Conservation (phyloP, 768 basidiomycete species). For the Coprinopsis strossmayeri region DNA sequence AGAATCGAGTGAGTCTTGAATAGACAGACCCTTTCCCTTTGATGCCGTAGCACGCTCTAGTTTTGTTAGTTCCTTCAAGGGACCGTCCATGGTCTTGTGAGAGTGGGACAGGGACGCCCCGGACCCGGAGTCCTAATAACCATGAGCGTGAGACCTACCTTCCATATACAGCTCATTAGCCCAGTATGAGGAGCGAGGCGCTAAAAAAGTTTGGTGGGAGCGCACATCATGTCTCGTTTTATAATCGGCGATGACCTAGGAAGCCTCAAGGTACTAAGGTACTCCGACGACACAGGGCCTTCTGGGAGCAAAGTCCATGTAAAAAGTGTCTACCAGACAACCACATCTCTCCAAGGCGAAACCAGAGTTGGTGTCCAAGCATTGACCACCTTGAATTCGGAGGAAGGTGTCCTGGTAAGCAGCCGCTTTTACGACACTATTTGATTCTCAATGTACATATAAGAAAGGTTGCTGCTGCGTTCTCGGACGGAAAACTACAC, state of each 20-base stretch:
- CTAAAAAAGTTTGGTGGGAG: neutral
- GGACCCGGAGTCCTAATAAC: neutral
- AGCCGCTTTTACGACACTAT: neutral
- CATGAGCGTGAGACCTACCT: constrained; percentile 1
- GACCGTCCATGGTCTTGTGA: constrained; percentile 51
- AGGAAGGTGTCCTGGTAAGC: constrained; percentile 31
- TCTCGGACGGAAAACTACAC: constrained; percentile 50
- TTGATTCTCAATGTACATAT: constrained; percentile 11
- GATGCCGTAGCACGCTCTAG: constrained; percentile 57
- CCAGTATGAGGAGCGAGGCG: neutral
- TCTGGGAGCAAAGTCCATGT: constrained; percentile 28
- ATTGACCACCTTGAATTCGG: constrained; percentile 21
- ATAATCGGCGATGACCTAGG: constrained; percentile 76
- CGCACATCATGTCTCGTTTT: constrained; percentile 55
- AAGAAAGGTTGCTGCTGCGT: constrained; percentile 65
- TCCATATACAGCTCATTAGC: neutral
- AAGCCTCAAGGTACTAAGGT: constrained; percentile 57
- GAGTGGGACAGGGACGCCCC: neutral
- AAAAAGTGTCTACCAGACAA: constrained; percentile 28
- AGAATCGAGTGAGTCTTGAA: constrained; percentile 56
- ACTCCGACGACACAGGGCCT: constrained; percentile 21
- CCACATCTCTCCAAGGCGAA: constrained; percentile 10
- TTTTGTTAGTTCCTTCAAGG: constrained; percentile 73
- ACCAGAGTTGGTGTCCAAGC: constrained; percentile 25
- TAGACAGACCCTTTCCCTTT: constrained; percentile 49